A percentile compares a stretch with the other conserved stretches of the same genome.
Conservation (phyloP, 768 basidiomycete genomes). For the Lactarius tabidus region DNA sequence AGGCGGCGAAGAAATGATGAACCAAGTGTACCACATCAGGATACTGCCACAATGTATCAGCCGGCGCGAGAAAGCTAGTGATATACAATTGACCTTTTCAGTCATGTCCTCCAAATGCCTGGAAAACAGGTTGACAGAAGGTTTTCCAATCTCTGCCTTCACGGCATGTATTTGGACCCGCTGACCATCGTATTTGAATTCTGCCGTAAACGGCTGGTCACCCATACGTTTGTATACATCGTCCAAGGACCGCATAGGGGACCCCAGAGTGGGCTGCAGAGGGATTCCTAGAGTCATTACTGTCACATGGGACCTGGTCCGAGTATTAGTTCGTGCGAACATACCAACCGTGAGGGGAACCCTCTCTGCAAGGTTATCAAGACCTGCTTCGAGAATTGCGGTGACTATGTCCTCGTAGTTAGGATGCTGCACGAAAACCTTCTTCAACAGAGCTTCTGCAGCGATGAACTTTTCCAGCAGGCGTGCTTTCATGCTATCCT, state of each 20-base stretch:
- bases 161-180: conserved; percentile 74
- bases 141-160: conserved; percentile 31
- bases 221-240: conserved; percentile 76
- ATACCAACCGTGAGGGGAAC: conserved; percentile 70
- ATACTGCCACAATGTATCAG: conserved; percentile 47
- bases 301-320: conserved; percentile 18
- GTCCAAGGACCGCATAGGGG: conserved; percentile 76
- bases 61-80: conserved; percentile 17
- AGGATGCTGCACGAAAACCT: conserved; percentile 75
- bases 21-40: conserved; percentile 71
- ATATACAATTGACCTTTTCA: conserved; percentile 51
- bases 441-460: conserved; percentile 64
- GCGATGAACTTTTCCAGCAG: conserved; percentile 42
- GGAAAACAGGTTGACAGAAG: conserved; percentile 67
- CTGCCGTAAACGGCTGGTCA: conserved; percentile 68
- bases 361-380: conserved; percentile 53
- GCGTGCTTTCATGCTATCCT: conserved; percentile 35
- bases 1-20: conserved; percentile 43
- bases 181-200: conserved; percentile 91
- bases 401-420: conserved; percentile 66
- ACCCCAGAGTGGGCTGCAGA: conserved; percentile 81
- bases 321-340: conserved; percentile 26
- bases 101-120: conserved; percentile 93
- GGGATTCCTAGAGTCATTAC: conserved; percentile 57
- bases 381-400: conserved; percentile 56